phyloP scores from a whole-genome alignment of 345 rosid species.

The Physaria fendleri region DNA sequence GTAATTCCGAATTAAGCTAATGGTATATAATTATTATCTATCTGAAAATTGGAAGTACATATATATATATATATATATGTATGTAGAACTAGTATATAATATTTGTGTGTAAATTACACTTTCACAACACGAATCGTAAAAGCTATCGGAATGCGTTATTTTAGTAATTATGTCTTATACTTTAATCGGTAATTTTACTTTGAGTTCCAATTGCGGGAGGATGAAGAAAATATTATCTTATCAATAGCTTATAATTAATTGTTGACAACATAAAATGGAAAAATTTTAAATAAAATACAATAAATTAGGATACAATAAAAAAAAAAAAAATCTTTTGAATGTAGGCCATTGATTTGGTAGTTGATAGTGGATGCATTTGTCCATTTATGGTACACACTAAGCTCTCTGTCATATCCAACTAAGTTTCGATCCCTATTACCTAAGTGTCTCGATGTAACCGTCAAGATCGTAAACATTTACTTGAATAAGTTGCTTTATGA shows the following conservation, averaged over 20 bases:
- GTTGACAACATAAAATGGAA: too few relatives aligned
- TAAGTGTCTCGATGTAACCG: conserved; percentile 27
- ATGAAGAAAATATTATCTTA: conserved; percentile 14
- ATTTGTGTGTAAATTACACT: neutral
- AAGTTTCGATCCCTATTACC: conserved; percentile 19
- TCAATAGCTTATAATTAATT: neutral
- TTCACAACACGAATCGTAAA: neutral
- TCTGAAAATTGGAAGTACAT: too few relatives aligned
- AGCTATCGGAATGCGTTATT: neutral
- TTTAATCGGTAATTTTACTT: conserved; percentile 18
- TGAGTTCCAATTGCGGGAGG: conserved; percentile 22
- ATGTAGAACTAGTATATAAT: neutral
- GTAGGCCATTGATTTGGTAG: neutral
- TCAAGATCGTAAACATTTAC: conserved; percentile 17
- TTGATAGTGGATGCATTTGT: conserved; percentile 23
- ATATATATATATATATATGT: neutral
- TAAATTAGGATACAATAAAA: neutral
- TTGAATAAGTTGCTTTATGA: conserved; percentile 9
- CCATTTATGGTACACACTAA: conserved; percentile 31
- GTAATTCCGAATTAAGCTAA: too few relatives aligned
- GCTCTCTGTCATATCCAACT: conserved; percentile 33
- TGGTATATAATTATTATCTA: too few relatives aligned
- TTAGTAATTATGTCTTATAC: neutral
- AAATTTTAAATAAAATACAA: neutral
- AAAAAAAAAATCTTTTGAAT: neutral